phyloP scores from a whole-genome alignment of 768 basidiomycete species.

The Exidia glandulosa region DNA sequence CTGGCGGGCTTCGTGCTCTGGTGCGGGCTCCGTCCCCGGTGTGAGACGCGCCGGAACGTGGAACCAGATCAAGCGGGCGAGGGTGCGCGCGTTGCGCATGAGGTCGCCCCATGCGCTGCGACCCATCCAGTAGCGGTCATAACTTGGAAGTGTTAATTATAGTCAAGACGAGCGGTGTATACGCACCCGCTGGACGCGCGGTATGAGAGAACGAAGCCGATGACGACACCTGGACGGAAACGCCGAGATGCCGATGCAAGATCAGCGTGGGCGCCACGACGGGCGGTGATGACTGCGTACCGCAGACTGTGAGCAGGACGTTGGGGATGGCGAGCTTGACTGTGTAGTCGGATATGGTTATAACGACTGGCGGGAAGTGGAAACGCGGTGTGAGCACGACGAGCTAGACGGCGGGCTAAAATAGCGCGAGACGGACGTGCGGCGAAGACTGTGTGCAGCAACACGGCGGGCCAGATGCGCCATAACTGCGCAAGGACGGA shows the following conservation, averaged over 20 bases:
- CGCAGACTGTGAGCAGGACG: conserved; percentile 51
- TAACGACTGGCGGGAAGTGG: conserved; percentile 24
- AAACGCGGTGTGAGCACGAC: not conserved
- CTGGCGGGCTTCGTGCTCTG: conserved; percentile 27
- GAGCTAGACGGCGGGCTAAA: not conserved
- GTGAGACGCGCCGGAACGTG: conserved; percentile 38
- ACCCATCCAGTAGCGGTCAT: conserved; percentile 54
- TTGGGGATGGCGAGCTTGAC: conserved; percentile 37
- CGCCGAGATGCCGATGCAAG: not conserved
- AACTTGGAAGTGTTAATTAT: conserved; percentile 20
- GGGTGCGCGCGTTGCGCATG: conserved; percentile 36
- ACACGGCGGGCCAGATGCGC: conserved; percentile 57
- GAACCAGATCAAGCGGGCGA: conserved; percentile 49
- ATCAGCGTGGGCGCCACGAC: not conserved
- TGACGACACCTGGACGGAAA: conserved; percentile 38
- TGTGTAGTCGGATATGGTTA: conserved; percentile 30
- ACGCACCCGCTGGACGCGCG: conserved; percentile 48
- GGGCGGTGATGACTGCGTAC: conserved; percentile 17
- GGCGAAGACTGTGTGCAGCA: conserved; percentile 50
- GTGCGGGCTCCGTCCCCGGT: not conserved
- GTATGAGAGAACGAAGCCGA: conserved; percentile 47
- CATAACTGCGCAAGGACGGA: conserved; percentile 27
- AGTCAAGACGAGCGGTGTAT: not conserved
- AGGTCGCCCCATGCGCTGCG: conserved; percentile 47
- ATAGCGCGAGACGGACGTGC: conserved; percentile 27